phyloP scores from a whole-genome alignment of 176 grass and related monocot species.

The Hordeum marinum region DNA sequence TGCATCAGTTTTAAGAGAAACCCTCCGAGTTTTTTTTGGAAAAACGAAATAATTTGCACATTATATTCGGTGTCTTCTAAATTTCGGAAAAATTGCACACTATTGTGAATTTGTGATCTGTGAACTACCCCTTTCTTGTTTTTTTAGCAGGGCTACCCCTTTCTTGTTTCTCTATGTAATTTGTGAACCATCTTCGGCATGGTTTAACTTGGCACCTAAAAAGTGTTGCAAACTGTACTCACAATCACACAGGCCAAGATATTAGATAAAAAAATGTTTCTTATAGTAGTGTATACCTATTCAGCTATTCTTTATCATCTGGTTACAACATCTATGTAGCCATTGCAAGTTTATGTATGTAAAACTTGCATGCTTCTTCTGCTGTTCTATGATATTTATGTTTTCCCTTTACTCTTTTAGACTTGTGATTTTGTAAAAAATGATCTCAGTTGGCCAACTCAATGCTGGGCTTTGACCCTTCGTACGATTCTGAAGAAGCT shows the following conservation, averaged over 20 bases:
- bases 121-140: too few species aligned
- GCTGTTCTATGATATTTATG: neutral
- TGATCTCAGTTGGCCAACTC: conserved; percentile 51
- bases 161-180: neutral
- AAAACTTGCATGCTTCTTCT: neutral
- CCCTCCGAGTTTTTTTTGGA: neutral
- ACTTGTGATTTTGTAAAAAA: neutral
- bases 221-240: neutral
- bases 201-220: neutral
- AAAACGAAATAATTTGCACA: neutral
- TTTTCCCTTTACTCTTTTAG: neutral
- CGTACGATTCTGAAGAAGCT: conserved; percentile 80
- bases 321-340: neutral
- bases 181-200: neutral
- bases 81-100: neutral
- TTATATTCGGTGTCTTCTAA: neutral
- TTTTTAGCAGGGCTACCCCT: too few species aligned
- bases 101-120: neutral
- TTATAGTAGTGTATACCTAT: neutral
- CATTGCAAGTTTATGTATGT: neutral
- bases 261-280: neutral
- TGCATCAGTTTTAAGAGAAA: neutral
- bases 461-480: conserved; percentile 71
- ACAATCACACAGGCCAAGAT: neutral
- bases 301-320: neutral